Conservation (phyloP, 768 basidiomycete species). For the Holtermannia corniformis region DNA sequence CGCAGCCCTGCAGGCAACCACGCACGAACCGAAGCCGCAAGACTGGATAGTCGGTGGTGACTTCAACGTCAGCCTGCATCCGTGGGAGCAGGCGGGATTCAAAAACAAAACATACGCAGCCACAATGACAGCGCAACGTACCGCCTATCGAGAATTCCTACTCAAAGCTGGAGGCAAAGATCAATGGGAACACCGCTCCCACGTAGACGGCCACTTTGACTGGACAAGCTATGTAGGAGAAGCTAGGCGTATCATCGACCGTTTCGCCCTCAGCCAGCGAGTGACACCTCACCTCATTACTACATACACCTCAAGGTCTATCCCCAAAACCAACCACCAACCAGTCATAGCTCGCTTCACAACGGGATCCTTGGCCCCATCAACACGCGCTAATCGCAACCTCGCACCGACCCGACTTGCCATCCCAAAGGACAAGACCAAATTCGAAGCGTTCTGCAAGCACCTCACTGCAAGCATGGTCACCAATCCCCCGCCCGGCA, state of each 20-base stretch:
- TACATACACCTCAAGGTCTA: neutral
- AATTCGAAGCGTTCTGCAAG: too few relatives aligned
- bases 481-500: too few relatives aligned
- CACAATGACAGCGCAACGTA: too few relatives aligned
- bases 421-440: neutral
- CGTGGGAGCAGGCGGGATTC: neutral
- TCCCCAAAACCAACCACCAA: conserved; percentile 5
- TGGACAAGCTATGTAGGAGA: neutral
- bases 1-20: neutral
- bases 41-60: conserved; percentile 10
- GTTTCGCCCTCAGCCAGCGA: neutral
- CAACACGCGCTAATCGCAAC: neutral
- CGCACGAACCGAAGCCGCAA: neutral
- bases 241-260: conserved; percentile 2
- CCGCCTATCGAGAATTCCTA: conserved; percentile 3
- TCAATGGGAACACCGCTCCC: conserved; percentile 1
- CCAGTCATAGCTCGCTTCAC: neutral
- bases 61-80: conserved; percentile 5
- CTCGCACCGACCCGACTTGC: neutral
- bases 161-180: neutral
- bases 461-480: too few relatives aligned
- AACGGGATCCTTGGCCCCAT: neutral
- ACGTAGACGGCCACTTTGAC: neutral
- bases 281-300: neutral
- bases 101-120: too few relatives aligned